Percentiles rank a stretch among this genome's conserved stretches.
Evolutionary conservation across 2,329 filamentous ascomycete genomes (phyloP).

Genomic region (Huntiella bhutanensis): DNA sequence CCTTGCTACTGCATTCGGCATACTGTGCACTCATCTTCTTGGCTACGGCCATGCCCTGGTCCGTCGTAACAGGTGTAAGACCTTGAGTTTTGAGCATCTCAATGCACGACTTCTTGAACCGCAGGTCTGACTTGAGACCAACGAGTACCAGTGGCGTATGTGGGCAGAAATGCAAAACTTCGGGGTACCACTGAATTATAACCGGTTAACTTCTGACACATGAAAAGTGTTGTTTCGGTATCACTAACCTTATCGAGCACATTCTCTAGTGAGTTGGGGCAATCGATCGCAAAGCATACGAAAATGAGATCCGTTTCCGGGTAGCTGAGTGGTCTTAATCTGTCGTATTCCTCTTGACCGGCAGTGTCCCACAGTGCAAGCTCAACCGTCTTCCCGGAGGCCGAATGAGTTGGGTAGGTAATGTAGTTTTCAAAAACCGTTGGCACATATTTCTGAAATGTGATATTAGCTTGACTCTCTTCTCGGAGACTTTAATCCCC

Average conservation of each 20-base stretch:
- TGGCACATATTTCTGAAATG: conserved; percentile 88
- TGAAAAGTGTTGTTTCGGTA: background rate
- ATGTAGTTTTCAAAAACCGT: conserved; percentile 99
- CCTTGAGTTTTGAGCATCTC: conserved; percentile 97
- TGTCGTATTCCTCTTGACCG: conserved; percentile 96
- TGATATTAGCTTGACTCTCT: background rate
- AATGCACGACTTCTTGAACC: conserved; percentile 88
- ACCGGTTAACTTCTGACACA: background rate
- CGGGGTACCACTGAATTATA: conserved; percentile 71
- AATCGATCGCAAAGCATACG: conserved; percentile 98
- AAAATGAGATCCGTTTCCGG: conserved; percentile 96
- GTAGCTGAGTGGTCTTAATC: conserved; percentile 85
- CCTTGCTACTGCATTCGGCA: conserved; percentile 97
- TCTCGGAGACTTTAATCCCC: too few relatives aligned
- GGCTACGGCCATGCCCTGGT: conserved; percentile 75
- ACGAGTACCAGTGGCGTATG: conserved; percentile 91
- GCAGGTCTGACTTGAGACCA: conserved; percentile 90
- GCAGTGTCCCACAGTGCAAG: conserved; percentile 96
- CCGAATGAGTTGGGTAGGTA: conserved; percentile 77
- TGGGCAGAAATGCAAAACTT: conserved; percentile 96
- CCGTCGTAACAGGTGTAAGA: conserved; percentile 78
- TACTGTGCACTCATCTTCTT: conserved; percentile 88
- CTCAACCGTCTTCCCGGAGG: conserved; percentile 84
- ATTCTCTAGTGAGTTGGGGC: conserved; percentile 93
- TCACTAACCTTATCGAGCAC: conserved; percentile 84